Percentiles rank a stretch among this genome's conserved stretches.
Evolutionary conservation across 108 stramenopile species (phyloP).

Genomic region (Fistulifera solaris): DNA sequence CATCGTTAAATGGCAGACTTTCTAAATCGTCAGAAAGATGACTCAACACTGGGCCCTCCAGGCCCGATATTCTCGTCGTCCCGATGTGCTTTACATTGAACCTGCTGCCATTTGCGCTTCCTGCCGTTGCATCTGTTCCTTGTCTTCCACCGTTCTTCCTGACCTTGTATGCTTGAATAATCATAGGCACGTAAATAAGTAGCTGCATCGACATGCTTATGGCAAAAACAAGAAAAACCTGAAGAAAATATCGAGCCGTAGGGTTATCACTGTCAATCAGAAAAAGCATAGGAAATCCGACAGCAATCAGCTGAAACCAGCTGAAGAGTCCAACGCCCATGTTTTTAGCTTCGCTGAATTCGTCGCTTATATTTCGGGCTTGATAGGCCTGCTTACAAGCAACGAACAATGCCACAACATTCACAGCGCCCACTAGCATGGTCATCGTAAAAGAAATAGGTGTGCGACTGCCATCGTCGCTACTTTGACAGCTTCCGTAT

Average conservation of each 20-base stretch:
- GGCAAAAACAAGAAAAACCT: conserved; percentile 19
- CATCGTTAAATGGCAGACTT: too few relatives aligned
- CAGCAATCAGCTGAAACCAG: conserved; percentile 29
- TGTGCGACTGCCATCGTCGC: neutral
- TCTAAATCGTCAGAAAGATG: too few relatives aligned
- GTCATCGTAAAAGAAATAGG: neutral
- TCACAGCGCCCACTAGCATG: conserved; percentile 15
- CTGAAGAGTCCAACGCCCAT: conserved; percentile 25
- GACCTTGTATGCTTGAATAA: conserved; percentile 4
- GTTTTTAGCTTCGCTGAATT: conserved; percentile 28
- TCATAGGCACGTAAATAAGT: conserved; percentile 36
- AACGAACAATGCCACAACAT: conserved; percentile 16
- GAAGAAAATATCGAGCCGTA: conserved; percentile 26
- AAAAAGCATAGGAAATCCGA: conserved; percentile 30
- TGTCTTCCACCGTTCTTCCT: too few relatives aligned
- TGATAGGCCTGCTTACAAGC: conserved; percentile 26
- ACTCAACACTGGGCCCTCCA: too few relatives aligned
- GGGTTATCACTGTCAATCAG: conserved; percentile 23
- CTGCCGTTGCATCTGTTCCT: too few relatives aligned
- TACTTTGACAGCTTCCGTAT: conserved; percentile 1
- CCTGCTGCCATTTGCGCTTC: too few relatives aligned
- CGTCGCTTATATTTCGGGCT: conserved; percentile 26
- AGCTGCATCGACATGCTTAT: conserved; percentile 29
- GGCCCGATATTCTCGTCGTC: too few relatives aligned
- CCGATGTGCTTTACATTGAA: too few relatives aligned